These are phyloP conservation scores for Skeletonema potamos DNA, from an alignment of 108 stramenopile genomes.

Conservation along the genomic window DNA sequence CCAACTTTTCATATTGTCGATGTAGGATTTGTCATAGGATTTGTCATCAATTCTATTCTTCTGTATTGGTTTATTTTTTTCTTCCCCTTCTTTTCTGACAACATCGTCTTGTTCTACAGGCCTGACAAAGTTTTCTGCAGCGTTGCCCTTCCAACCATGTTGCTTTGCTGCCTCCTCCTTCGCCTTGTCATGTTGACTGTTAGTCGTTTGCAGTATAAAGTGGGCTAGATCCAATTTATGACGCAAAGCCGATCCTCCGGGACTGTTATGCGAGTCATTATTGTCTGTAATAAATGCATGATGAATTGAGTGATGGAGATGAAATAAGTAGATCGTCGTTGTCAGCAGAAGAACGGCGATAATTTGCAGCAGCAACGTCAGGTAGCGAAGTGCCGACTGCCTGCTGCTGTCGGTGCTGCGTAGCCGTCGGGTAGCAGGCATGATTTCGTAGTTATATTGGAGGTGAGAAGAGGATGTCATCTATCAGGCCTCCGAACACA, in stretches of 20 bases:
- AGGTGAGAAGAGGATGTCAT: no score
- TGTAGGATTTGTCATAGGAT: not conserved
- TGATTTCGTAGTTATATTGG: not conserved
- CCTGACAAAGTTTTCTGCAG: conserved; percentile 25
- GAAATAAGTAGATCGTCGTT: not conserved
- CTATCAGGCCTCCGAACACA: no score
- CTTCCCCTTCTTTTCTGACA: not conserved
- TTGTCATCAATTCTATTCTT: not conserved
- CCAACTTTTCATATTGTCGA: conserved; percentile 11
- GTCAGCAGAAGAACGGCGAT: not conserved
- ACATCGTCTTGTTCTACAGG: not conserved
- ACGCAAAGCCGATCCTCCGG: conserved; percentile 21
- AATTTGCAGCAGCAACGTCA: not conserved
- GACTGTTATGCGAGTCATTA: conserved; percentile 14
- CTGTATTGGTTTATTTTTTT: not conserved
- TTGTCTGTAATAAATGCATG: conserved; percentile 5
- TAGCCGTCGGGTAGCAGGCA: not conserved
- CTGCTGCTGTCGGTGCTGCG: no score
- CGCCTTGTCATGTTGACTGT: conserved; percentile 8
- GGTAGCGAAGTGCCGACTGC: not conserved
- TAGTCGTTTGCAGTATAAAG: conserved; percentile 22
- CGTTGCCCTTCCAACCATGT: conserved; percentile 31
- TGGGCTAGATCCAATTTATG: conserved; percentile 42
- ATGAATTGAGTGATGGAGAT: not conserved
- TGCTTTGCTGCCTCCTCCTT: conserved; percentile 14